Evolutionary conservation across 1,139 yeast species (phyloP), one percentile per base, ranked within the genome.

Genomic region (Hyphopichia khmerensis): DNA sequence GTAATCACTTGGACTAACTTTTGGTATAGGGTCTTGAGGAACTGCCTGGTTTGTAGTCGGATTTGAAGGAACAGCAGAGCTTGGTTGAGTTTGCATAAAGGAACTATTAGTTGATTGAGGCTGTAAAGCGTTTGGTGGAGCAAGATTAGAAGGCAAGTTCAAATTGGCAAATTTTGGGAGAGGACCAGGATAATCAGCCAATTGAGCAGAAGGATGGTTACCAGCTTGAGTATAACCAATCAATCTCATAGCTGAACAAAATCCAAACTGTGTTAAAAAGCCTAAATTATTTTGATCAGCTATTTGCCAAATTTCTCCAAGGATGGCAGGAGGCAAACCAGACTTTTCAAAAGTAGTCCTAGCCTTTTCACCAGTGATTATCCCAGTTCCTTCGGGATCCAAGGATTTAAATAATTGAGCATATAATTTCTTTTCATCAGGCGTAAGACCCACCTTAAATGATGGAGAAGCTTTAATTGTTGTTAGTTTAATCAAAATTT

Each of bases 251-350:
- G 97, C 96, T 43, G 82, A 76, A 48, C 88, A 80, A 65, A 95
- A 95, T 21, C 93, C 93, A 48, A 78, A 75, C 58, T 84, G 90
- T 52, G 87, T 85, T 51, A 95, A 72, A 59, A 85, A 87, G 0
- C 99, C 99, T 51, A 83, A 76, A 65, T 89, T 90, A 48, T 82
- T 84, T 16, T 79, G 77, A 65, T 93, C 99, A 14, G 96, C 91
- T 38, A 87, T 62, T 61, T 88, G 95, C 99, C 99, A 95, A 47
- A 95, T 84, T 62, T 90, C 95, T 4, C 97, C 96, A 40, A 93
- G 71, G 32, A 80, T 69, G 16, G 82, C 74, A 2, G 95, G 85
- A 7, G 95, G 84, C 42, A 93, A 75, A 1, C 96, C 95, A 2
- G 96, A 84, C 47, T 87, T 86, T 55, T 91, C 96, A 52, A 95